Evolutionary conservation across 208 protist species (phyloP).

Genomic region (Leishmania turanica): DNA sequence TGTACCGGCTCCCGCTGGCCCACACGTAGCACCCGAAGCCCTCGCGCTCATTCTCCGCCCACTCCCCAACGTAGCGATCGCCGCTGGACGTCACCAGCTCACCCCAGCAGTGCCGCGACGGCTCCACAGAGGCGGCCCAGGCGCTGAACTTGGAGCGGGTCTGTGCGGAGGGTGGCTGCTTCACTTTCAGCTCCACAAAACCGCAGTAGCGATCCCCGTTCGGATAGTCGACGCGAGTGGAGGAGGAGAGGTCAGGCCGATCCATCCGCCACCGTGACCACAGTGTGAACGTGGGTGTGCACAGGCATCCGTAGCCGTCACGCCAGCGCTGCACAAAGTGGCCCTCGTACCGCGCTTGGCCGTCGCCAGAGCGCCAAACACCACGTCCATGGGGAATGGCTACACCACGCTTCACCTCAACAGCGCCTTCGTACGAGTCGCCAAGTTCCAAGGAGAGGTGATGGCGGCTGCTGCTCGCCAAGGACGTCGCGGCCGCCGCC

Average conservation of each 20-base stretch:
- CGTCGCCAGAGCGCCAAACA: slow-evolving; percentile 46
- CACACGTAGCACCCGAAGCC: slow-evolving; percentile 83
- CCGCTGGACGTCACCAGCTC: slow-evolving; percentile 58
- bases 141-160: slow-evolving; percentile 56
- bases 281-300: slow-evolving; percentile 55
- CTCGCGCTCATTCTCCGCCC: slow-evolving; percentile 56
- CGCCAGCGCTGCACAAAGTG: slow-evolving; percentile 66
- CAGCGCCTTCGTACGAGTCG: slow-evolving; percentile 67
- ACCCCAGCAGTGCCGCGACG: slow-evolving; percentile 60
- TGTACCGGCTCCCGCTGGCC: slow-evolving; percentile 62
- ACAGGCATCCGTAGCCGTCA: slow-evolving; percentile 70
- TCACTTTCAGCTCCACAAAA: slow-evolving; percentile 36
- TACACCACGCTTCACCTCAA: slow-evolving; percentile 34
- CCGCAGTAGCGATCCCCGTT: slow-evolving; percentile 70
- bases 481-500: background rate
- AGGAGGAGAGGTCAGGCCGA: slow-evolving; percentile 52
- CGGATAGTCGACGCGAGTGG: slow-evolving; percentile 58
- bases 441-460: slow-evolving; percentile 49
- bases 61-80: slow-evolving; percentile 84
- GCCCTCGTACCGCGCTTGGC: slow-evolving; percentile 63
- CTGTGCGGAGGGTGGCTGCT: background rate
- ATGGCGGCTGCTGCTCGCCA: background rate
- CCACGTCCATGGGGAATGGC: slow-evolving; percentile 70
- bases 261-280: slow-evolving; percentile 81
- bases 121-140: slow-evolving; percentile 50